Evolutionary conservation across 208 protist species (phyloP).

Genomic region (Endotrypanum monterogeii): DNA sequence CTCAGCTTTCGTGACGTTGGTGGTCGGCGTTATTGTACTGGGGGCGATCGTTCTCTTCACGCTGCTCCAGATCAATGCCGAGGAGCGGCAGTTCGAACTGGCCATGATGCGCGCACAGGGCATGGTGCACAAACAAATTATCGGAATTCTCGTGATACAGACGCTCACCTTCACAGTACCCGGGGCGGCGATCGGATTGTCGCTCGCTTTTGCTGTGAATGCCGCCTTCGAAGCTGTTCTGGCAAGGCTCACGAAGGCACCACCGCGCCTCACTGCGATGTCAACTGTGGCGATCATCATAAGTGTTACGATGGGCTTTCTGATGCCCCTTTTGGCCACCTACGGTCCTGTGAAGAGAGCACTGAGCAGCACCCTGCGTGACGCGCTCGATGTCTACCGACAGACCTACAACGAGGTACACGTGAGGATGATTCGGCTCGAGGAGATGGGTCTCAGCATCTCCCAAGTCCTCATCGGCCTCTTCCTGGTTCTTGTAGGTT

Average conservation of each 20-base stretch:
- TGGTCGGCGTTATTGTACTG: slow-evolving; percentile 87
- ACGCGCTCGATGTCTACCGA: slow-evolving; percentile 95
- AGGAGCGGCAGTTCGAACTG: slow-evolving; percentile 97
- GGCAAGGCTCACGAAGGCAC: slow-evolving; percentile 52
- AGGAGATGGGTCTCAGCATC: slow-evolving; percentile 85
- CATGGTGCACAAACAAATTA: slow-evolving; percentile 77
- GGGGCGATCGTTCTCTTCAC: slow-evolving; percentile 91
- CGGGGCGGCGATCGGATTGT: slow-evolving; percentile 79
- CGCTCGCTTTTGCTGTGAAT: slow-evolving; percentile 67
- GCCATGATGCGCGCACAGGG: slow-evolving; percentile 96
- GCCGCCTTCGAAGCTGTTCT: slow-evolving; percentile 67
- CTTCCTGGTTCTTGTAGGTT: slow-evolving; percentile 87
- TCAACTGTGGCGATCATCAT: slow-evolving; percentile 52
- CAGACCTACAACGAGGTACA: slow-evolving; percentile 85
- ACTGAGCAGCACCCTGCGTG: slow-evolving; percentile 83
- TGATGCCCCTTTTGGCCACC: slow-evolving; percentile 88
- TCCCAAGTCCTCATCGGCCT: slow-evolving; percentile 75
- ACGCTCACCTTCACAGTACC: slow-evolving; percentile 92
- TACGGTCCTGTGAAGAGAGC: slow-evolving; percentile 81
- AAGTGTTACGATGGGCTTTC: slow-evolving; percentile 61
- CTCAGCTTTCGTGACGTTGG: slow-evolving; percentile 84
- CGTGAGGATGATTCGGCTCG: slow-evolving; percentile 88
- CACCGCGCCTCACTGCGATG: slow-evolving; percentile 25
- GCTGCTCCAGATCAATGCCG: slow-evolving; percentile 91
- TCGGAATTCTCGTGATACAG: slow-evolving; percentile 78